These are phyloP conservation scores for Bipolaris sorokiniana DNA, from an alignment of 2,329 filamentous ascomycete genomes.

Conservation along the genomic window DNA sequence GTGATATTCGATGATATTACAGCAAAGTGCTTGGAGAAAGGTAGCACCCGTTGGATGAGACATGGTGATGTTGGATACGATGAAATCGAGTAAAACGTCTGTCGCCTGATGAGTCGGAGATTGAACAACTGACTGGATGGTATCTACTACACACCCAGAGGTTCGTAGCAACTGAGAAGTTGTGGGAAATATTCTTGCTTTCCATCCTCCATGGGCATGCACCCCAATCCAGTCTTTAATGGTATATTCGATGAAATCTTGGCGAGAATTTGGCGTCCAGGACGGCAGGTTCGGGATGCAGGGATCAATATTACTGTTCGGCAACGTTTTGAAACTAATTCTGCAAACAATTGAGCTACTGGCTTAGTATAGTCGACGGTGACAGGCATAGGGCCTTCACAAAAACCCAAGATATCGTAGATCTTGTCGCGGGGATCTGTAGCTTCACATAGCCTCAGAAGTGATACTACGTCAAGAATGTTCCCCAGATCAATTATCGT, in stretches of 20 bases:
- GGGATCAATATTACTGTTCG: not conserved
- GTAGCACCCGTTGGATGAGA: not conserved
- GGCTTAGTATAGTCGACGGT: not conserved
- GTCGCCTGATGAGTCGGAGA: not conserved
- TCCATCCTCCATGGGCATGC: not conserved
- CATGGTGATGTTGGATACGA: not conserved
- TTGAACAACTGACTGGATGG: not conserved
- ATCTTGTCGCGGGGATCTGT: not conserved
- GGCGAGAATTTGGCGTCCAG: not conserved
- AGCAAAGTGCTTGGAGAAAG: not conserved
- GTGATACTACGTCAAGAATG: not conserved
- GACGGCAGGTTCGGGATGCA: not conserved
- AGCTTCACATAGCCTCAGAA: not conserved
- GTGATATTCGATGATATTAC: not conserved
- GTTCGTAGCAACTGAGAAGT: not conserved
- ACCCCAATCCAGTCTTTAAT: not conserved
- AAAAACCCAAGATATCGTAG: not conserved
- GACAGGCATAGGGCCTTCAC: not conserved
- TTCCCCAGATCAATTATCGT: not conserved
- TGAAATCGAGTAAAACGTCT: not conserved
- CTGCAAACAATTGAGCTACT: not conserved
- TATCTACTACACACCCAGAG: not conserved
- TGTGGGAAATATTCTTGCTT: not conserved
- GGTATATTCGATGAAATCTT: not conserved
- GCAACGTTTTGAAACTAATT: not conserved